A percentile compares a stretch with the other conserved stretches of the same genome.
These are phyloP conservation scores for Roridomyces roridus DNA, from an alignment of 768 basidiomycete species.

Conservation along the genomic window DNA sequence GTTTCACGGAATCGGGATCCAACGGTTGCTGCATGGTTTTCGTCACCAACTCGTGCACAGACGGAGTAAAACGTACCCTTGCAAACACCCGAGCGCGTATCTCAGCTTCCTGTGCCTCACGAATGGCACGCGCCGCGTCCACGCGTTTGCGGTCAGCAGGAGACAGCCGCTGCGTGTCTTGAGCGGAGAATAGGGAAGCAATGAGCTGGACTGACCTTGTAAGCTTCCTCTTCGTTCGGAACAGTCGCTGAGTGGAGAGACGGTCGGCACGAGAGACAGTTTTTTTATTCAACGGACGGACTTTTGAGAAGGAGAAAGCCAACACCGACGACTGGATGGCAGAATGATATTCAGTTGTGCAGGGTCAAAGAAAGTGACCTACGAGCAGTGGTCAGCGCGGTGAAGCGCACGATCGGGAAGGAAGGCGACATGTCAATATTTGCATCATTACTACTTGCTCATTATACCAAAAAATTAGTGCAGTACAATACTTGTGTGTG, in stretches of 20 bases:
- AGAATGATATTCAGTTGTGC: conserved; percentile 5
- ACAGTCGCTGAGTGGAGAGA: conserved; percentile 46
- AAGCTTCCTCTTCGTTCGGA: conserved; percentile 59
- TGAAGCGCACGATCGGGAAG: conserved; percentile 24
- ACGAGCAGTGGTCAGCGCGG: conserved; percentile 21
- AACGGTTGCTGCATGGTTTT: conserved; percentile 26
- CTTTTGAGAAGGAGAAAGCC: conserved; percentile 25
- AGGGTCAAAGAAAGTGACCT: conserved; percentile 1
- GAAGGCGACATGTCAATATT: conserved; percentile 18
- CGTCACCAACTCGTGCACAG: conserved; percentile 2
- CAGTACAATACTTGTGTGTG: conserved; percentile 6
- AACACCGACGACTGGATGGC: conserved; percentile 20
- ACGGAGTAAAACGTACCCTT: conserved; percentile 48
- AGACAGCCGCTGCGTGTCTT: conserved; percentile 56
- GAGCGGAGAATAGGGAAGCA: neutral
- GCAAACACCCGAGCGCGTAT: conserved; percentile 56
- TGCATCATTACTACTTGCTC: conserved; percentile 4
- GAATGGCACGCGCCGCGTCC: conserved; percentile 59
- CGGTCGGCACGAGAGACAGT: neutral
- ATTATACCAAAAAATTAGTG: conserved; percentile 4
- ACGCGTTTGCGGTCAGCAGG: conserved; percentile 70
- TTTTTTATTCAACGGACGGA: conserved; percentile 9
- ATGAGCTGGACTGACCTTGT: conserved; percentile 45
- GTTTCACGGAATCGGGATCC: conserved; percentile 46
- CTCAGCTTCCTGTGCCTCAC: conserved; percentile 59